Evolutionary conservation across 164 flowering plant species (phyloP), one percentile per base, ranked within the genome.

Genomic region (Vitis rupestris): DNA sequence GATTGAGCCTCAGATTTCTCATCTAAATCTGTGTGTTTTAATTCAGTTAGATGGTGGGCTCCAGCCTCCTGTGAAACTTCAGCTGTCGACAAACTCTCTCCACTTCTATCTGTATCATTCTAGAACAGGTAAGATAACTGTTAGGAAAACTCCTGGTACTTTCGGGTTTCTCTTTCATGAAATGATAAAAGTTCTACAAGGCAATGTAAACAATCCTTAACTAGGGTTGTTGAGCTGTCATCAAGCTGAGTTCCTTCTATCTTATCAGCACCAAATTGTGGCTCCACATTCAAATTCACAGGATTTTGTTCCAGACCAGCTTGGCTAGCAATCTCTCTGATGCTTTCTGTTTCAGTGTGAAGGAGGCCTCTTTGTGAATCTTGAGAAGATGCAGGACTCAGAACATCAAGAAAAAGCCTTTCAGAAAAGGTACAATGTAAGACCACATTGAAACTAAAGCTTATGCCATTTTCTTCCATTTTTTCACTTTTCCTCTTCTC

Each of bases 51-150:
- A 60, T 19, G 7, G 6, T 0, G 47, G 65, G 3, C 48, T 10
- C 70, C 53, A 67, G 65, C 49, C 23, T 58, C 61, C 67, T 71
- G 66, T n/a, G 70, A 51, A 16, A 59, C 56, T 17, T 54, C 47
- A 57, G 37, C 59, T 1, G 59, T 19, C 13, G 74, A 76, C 69
- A 76, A 70, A 75, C 59, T 58, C 57, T 64, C 82, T 70, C 81
- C 78, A 69, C 75, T 59, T 81, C 65, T 70, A 78, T 83, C 86
- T 81, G 82, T 67, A 81, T 78, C 68, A 71, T 74, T 80, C 86
- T 77, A 80, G 66, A 76, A 70, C 49, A 76, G 72, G 70, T 50
- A 15, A 62, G 68, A 68, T 37, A 59, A 48, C 49, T 50, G 23
- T 80, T 67, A 75, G 72, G 51, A 57, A 27, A 76, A 62, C 56